Conservation (phyloP, 2,329 filamentous ascomycete genomes). For the Samsoniella hepiali region DNA sequence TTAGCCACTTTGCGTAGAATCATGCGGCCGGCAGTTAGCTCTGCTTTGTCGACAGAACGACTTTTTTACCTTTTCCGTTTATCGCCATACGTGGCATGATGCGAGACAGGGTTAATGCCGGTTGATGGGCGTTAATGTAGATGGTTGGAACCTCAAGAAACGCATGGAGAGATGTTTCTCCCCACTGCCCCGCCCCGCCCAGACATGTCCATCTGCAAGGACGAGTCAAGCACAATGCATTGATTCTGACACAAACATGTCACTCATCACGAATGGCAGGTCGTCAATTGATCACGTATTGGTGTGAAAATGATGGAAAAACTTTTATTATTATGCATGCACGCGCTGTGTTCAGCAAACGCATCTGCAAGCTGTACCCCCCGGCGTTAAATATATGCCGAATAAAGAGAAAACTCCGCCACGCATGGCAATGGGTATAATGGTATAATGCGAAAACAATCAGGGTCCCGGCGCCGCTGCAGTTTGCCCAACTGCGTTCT, state of each 20-base stretch:
- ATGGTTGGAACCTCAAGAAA: not conserved
- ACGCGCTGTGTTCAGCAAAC: not conserved
- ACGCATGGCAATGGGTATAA: conserved; percentile 11
- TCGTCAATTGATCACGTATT: too few species aligned
- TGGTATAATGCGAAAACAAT: not conserved
- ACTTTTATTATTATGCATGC: not conserved
- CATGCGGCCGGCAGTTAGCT: not conserved
- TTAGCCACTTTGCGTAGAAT: not conserved
- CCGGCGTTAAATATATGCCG: not conserved
- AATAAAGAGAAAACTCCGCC: not conserved
- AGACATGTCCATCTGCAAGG: not conserved
- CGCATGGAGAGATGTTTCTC: not conserved
- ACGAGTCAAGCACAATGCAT: not conserved
- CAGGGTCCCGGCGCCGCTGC: not conserved
- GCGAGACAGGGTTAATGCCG: not conserved
- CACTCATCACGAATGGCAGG: too few species aligned
- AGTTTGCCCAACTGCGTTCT: not conserved
- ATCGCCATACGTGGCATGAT: not conserved
- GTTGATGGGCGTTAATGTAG: not conserved
- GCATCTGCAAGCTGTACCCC: not conserved
- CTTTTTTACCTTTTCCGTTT: not conserved
- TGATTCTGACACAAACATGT: too few species aligned
- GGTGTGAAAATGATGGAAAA: too few species aligned
- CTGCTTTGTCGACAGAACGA: not conserved
- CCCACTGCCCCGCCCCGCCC: not conserved